Evolutionary conservation across 2,329 filamentous ascomycete species (phyloP).

Genomic region (Claviceps sp.): DNA sequence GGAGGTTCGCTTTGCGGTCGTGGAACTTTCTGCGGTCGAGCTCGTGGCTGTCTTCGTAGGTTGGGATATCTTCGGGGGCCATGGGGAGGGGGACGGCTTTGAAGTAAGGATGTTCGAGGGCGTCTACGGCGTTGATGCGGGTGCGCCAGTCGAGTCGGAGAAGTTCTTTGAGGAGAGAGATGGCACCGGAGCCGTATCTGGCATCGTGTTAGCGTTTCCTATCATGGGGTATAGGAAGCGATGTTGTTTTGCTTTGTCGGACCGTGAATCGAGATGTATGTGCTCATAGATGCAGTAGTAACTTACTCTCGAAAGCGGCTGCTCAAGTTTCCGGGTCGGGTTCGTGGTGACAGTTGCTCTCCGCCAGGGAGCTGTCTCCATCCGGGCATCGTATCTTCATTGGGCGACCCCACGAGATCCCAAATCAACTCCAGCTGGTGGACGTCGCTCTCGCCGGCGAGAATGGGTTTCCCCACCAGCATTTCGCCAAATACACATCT

Average conservation of each 20-base stretch:
- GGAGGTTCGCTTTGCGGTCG: constrained; percentile 68
- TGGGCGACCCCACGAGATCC: constrained; percentile 80
- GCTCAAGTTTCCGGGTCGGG: constrained; percentile 50
- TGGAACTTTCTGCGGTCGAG: constrained; percentile 87
- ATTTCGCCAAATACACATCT: constrained; percentile 98
- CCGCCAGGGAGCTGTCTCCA: constrained; percentile 75
- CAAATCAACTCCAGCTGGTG: constrained; percentile 93
- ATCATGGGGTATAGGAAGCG: too few species aligned
- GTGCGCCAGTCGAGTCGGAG: constrained; percentile 79
- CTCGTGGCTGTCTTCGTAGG: constrained; percentile 90
- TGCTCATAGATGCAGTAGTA: background rate
- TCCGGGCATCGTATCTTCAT: constrained; percentile 81
- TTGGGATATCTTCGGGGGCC: constrained; percentile 73
- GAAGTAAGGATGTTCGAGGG: constrained; percentile 86
- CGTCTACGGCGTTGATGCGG: constrained; percentile 87
- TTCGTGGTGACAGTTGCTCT: constrained; percentile 54
- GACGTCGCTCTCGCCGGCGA: constrained; percentile 75
- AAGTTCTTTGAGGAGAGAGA: constrained; percentile 70
- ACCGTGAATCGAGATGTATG: background rate
- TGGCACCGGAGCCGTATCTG: constrained; percentile 54
- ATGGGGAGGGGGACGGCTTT: constrained; percentile 64
- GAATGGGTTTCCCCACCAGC: constrained; percentile 84
- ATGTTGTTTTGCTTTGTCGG: background rate
- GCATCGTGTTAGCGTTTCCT: background rate
- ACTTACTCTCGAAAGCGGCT: constrained; percentile 61